phyloP scores from a whole-genome alignment of 2,329 filamentous ascomycete genomes.

The Pseudonectria foliicola region DNA sequence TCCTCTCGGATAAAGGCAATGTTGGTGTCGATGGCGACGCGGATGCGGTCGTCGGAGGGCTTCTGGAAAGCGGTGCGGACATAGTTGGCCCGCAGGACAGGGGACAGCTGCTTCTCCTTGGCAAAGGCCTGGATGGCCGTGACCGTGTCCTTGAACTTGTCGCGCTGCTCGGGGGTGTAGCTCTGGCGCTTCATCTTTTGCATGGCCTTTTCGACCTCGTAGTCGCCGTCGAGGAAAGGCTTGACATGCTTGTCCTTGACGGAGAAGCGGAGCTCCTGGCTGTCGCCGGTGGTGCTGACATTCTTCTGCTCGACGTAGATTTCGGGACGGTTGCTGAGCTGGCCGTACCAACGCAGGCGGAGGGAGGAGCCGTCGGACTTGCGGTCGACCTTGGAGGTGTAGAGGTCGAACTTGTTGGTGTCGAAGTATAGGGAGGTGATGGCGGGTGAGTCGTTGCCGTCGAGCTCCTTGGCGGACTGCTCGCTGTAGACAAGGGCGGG shows the following conservation, averaged over 20 bases:
- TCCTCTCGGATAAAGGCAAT: conserved; percentile 79
- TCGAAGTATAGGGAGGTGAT: conserved; percentile 97
- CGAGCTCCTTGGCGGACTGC: conserved; percentile 72
- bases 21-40: conserved; percentile 88
- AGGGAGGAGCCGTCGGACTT: conserved; percentile 72
- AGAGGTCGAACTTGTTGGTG: conserved; percentile 76
- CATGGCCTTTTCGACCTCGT: conserved; percentile 85
- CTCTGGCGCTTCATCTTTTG: conserved; percentile 79
- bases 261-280: conserved; percentile 70
- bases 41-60: conserved; percentile 80
- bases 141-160: conserved; percentile 64
- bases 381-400: conserved; percentile 75
- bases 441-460: conserved; percentile 75
- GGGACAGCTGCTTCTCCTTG: conserved; percentile 68
- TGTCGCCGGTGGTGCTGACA: conserved; percentile 66
- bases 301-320: conserved; percentile 87
- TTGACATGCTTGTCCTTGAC: conserved; percentile 95
- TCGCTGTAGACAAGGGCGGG: conserved; percentile 92
- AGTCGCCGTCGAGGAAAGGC: conserved; percentile 77
- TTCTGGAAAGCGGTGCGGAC: conserved; percentile 94
- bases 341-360: conserved; percentile 85
- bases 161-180: conserved; percentile 57
- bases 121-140: conserved; percentile 75
- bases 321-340: conserved; percentile 69
- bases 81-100: conserved; percentile 86